phyloP scores from a whole-genome alignment of 768 basidiomycete species.

The Amanita polypyramis region DNA sequence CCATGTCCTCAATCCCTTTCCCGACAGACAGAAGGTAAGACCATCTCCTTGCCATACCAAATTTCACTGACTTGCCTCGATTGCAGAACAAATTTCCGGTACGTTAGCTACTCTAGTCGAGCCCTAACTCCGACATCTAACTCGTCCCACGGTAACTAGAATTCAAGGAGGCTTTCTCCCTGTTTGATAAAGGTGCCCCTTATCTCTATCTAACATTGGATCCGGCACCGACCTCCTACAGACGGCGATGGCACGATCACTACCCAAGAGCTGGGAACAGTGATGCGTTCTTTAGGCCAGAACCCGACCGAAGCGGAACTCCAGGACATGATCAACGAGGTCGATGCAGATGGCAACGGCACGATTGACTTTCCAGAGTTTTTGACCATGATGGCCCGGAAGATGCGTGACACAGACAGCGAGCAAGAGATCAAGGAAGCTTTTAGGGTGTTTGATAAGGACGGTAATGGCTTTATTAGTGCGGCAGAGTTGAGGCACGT shows the following conservation, averaged over 20 bases:
- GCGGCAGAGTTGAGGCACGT: constrained; percentile 18
- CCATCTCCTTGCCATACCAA: neutral
- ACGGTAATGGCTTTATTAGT: constrained; percentile 17
- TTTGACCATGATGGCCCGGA: constrained; percentile 9
- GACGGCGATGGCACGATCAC: constrained; percentile 9
- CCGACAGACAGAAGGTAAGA: constrained; percentile 3
- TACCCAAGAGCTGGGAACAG: constrained; percentile 6
- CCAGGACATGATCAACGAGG: constrained; percentile 10
- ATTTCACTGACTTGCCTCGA: neutral
- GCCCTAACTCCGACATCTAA: neutral
- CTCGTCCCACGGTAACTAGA: constrained; percentile 7
- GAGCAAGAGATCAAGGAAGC: constrained; percentile 9
- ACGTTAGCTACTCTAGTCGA: constrained; percentile 2
- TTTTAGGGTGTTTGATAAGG: constrained; percentile 17
- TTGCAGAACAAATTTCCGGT: constrained; percentile 16
- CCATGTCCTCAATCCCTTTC: neutral
- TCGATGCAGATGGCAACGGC: constrained; percentile 9
- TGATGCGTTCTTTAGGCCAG: constrained; percentile 8
- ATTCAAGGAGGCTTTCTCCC: constrained; percentile 18
- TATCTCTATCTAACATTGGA: neutral
- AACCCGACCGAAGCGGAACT: constrained; percentile 8
- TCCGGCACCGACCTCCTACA: neutral
- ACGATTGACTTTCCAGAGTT: constrained; percentile 10
- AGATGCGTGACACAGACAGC: constrained; percentile 9
- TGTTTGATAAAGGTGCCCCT: constrained; percentile 16